Evolutionary conservation across 495 filamentous ascomycete genomes (phyloP), one percentile per base, ranked within the genome.

Genomic region (Ramalina peruviana): DNA sequence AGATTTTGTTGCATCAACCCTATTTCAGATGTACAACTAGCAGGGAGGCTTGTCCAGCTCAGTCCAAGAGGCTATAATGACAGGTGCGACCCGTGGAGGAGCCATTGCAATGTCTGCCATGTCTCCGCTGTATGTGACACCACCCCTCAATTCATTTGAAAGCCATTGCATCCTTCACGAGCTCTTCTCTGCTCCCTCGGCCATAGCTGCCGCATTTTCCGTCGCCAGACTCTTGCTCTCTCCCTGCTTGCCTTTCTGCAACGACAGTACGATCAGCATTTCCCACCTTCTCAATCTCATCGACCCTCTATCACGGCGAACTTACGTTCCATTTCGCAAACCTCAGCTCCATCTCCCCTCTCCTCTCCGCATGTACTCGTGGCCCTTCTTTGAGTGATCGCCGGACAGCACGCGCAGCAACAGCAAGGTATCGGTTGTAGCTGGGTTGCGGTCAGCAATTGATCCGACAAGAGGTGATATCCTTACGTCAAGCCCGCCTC

Each of bases 291-390:
- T 54, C 39, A 42, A 23, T 48, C 10, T 52, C 30, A 11, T 11
- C 9, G 5, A 11, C 2, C 30, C 9, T 11, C 30, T 9, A 40
- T 16, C n/a, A 51, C 46, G 20, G 25, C 48, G 26, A 54, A 81
- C 85, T 79, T 64, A 99, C 92, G 79, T 86, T 75, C 92, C 92
- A 99, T 76, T 93, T 94, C 50, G 90, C 81, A 61, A 94, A 95
- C 71, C 81, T 81, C 52, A 99, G 70, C 37, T 97, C 89, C 75
- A 81, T 83, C 67, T 85, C 79, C 53, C 87, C 88, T 67, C 93
- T 81, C 60, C 85, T 81, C 80, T 97, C 92, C 40, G 92, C 88
- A 55, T 68, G 66, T 48, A 95, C 65, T 67, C 92, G 76, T 71
- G 83, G 81, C 38, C 85, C 83, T 60, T 99, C 93, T 76, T 97